Base-by-base conservation (phyloP, 78 protist species). In the Dictyostelium intermedium region DNA sequence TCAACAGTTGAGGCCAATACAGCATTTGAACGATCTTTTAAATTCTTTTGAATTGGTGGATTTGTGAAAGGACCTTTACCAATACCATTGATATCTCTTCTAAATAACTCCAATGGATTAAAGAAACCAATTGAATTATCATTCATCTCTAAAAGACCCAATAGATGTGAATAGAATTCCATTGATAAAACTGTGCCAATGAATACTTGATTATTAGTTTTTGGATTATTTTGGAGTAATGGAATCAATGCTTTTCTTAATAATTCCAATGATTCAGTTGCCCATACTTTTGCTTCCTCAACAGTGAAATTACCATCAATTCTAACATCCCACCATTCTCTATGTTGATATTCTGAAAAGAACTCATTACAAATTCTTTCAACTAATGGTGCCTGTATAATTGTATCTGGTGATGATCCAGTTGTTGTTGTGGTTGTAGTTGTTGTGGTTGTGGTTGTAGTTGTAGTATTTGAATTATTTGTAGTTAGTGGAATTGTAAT, bases 311-410 rank as follows among this genome's bases (percentile, higher is more conserved):
- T 87, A 43, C 80, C 93, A 43, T 87, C 93, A 50, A 87, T 79
- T 50, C 93, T 39, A 37, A 87, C 93, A 34, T 87, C 93, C 93
- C 93, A 87, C 93, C 93, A 87, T 79, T 63, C 93, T 60, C 93
- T 81, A 79, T 87, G 84, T 35, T 47, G 20, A 63, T 87, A 87
- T 66, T 87, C 85, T 30, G 41, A 14, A 84, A 87, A 79, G 32
- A 87, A 66, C 30, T 87, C 93, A 43, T 76, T 39, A 63, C 93
- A 87, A 32, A 87, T 87, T 34, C 83, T 79, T 25, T 76, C 92
- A 25, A 27, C 35, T 53, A 79, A 25, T 41, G 35, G 60, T 39
- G 47, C 35, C 45, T 35, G 56, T n/a, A 39, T 77, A 14, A 30
- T 35, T 25, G 25, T 27, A 18, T 35, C n/a, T 56, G 72, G 16